Evolutionary conservation across 805 yeast species (phyloP).

Genomic region (Teunomyces panamensis): DNA sequence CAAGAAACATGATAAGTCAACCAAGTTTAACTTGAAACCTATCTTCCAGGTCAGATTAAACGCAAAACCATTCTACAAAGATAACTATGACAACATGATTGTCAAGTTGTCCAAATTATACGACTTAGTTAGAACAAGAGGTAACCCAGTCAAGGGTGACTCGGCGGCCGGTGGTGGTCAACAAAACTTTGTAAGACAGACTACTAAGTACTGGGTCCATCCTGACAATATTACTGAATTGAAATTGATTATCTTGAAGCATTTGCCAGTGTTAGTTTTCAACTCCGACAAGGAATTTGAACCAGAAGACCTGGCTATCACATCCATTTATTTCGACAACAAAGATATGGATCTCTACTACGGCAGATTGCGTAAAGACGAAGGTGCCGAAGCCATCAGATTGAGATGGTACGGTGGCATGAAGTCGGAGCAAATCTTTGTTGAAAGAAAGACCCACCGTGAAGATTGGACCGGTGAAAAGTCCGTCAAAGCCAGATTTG

Average conservation of each 20-base stretch:
- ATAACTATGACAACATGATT: conserved; percentile 84
- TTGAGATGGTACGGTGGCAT: conserved; percentile 99
- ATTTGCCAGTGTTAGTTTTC: conserved; percentile 94
- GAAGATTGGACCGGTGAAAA: conserved; percentile 99
- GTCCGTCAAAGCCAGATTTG: conserved; percentile 96
- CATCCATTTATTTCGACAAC: conserved; percentile 95
- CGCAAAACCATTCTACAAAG: conserved; percentile 93
- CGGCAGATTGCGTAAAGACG: conserved; percentile 92
- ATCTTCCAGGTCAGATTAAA: conserved; percentile 90
- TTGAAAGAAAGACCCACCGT: conserved; percentile 96
- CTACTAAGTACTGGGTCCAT: conserved; percentile 99
- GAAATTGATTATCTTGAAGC: conserved; percentile 87
- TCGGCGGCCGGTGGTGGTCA: conserved; percentile 97
- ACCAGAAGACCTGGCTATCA: conserved; percentile 90
- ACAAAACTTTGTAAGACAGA: conserved; percentile 97
- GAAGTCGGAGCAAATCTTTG: conserved; percentile 87
- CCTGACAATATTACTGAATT: conserved; percentile 97
- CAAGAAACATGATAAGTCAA: conserved; percentile 93
- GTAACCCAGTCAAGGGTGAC: conserved; percentile 93
- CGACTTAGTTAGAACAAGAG: conserved; percentile 92
- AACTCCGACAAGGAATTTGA: conserved; percentile 96
- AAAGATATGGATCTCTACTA: conserved; percentile 84
- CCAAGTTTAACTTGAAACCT: conserved; percentile 71
- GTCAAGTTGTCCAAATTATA: conserved; percentile 86
- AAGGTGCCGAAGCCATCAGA: conserved; percentile 98